A percentile compares a stretch with the other conserved stretches of the same genome.
These are phyloP conservation scores for Monosporozyma solicola DNA, from an alignment of 805 yeast species.

Conservation along the genomic window DNA sequence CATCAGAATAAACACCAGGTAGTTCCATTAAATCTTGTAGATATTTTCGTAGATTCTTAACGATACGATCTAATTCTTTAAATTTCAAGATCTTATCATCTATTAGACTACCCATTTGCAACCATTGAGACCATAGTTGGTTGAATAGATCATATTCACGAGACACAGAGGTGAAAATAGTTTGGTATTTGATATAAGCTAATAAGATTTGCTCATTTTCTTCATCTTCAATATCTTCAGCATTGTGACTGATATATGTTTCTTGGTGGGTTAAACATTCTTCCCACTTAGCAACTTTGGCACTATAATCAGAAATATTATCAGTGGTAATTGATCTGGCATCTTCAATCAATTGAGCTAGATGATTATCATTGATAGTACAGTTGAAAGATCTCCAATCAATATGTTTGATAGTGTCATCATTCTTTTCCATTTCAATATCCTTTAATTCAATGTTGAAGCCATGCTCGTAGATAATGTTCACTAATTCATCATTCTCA, in stretches of 20 bases:
- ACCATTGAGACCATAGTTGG: slow-evolving; percentile 27
- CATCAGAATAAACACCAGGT: slow-evolving; percentile 90
- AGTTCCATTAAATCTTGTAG: slow-evolving; percentile 58
- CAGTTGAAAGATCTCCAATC: slow-evolving; percentile 59
- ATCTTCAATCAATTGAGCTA: slow-evolving; percentile 50
- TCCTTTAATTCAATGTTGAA: slow-evolving; percentile 13
- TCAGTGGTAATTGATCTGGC: slow-evolving; percentile 29
- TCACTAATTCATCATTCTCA: slow-evolving; percentile 30
- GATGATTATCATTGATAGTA: slow-evolving; percentile 55
- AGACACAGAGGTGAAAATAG: slow-evolving; percentile 54
- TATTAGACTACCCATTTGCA: slow-evolving; percentile 13
- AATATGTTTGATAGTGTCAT: slow-evolving; percentile 37
- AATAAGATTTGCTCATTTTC: slow-evolving; percentile 67
- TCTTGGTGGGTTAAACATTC: slow-evolving; percentile 56
- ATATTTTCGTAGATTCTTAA: slow-evolving; percentile 40
- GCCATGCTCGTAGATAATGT: slow-evolving; percentile 30
- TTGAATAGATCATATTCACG: slow-evolving; percentile 54
- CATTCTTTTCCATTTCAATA: slow-evolving; percentile 6
- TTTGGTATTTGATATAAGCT: slow-evolving; percentile 66
- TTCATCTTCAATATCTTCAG: slow-evolving; percentile 43
- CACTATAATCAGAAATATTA: slow-evolving; percentile 43
- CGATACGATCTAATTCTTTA: slow-evolving; percentile 31
- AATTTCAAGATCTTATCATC: slow-evolving; percentile 22
- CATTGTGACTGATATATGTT: slow-evolving; percentile 38
- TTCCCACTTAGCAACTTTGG: slow-evolving; percentile 54